A percentile compares a stretch with the other conserved stretches of the same genome.
Evolutionary conservation across 768 basidiomycete genomes (phyloP).

Genomic region (Boletus coccyginus): DNA sequence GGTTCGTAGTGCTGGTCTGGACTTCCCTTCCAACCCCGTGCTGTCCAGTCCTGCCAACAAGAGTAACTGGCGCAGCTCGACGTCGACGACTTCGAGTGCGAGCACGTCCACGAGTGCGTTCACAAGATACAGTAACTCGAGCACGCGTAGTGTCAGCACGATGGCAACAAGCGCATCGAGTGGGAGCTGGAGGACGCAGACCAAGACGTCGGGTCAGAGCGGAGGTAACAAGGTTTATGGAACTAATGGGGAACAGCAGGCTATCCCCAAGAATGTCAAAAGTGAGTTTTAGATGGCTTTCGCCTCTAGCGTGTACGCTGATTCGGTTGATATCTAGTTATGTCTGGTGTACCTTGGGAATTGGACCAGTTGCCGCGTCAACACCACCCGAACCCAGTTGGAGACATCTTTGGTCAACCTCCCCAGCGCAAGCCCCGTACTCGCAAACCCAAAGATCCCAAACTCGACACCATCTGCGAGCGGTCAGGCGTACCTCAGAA

Average conservation of each 20-base stretch:
- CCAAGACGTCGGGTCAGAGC: constrained; percentile 15
- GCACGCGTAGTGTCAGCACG: constrained; percentile 71
- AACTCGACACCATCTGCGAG: constrained; percentile 75
- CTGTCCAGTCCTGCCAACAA: constrained; percentile 43
- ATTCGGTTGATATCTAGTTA: constrained; percentile 42
- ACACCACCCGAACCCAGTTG: constrained; percentile 56
- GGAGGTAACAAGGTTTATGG: constrained; percentile 15
- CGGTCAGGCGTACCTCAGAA: constrained; percentile 48
- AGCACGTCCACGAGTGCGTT: constrained; percentile 70
- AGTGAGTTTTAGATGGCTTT: constrained; percentile 47
- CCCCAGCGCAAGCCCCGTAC: constrained; percentile 63
- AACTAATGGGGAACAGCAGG: constrained; percentile 24
- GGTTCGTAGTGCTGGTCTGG: constrained; percentile 48
- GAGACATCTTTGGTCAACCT: constrained; percentile 57
- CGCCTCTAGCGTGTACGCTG: background rate
- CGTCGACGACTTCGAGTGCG: constrained; percentile 66
- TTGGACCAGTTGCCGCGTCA: constrained; percentile 66
- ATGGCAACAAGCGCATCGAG: constrained; percentile 78
- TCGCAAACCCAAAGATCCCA: constrained; percentile 62
- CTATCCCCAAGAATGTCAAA: constrained; percentile 73
- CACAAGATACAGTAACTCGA: constrained; percentile 72
- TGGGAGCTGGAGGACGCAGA: constrained; percentile 65
- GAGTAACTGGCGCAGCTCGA: constrained; percentile 75
- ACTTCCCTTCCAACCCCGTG: constrained; percentile 55
- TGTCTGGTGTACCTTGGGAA: constrained; percentile 78